Conservation (phyloP, 306 rosid species). For the Dryas octopetala region DNA sequence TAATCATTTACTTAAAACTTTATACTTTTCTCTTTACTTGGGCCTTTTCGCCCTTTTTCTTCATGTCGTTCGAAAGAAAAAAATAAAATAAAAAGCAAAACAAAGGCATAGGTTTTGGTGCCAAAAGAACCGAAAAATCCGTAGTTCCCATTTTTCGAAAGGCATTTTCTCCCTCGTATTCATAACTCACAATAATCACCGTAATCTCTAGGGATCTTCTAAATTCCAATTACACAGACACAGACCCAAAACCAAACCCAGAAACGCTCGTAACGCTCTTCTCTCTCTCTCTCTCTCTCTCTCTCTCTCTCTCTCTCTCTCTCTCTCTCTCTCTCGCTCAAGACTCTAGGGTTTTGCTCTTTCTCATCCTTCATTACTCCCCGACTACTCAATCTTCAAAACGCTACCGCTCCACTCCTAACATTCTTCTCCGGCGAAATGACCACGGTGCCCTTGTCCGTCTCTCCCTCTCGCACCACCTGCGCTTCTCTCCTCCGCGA, state of each 20-base stretch:
- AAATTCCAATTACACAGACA: background rate
- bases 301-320: background rate
- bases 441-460: constrained; percentile 39
- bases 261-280: constrained; percentile 32
- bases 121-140: constrained; percentile 40
- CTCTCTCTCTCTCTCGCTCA: background rate
- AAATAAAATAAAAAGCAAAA: background rate
- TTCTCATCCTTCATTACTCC: background rate
- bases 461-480: constrained; percentile 83
- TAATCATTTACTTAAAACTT: too few species aligned
- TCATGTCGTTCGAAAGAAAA: too few species aligned
- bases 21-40: too few species aligned
- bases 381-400: background rate
- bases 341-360: constrained; percentile 22
- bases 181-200: background rate
- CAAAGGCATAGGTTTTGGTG: constrained; percentile 42
- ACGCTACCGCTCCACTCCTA: background rate
- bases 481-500: constrained; percentile 88
- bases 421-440: constrained; percentile 26
- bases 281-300: background rate
- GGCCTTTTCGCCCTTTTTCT: too few species aligned
- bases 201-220: constrained; percentile 28
- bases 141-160: constrained; percentile 20
- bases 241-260: background rate
- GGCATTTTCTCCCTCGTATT: background rate